Percentiles rank a stretch among this genome's conserved stretches.
Conservation (phyloP, 192 early-diverging fungal genomes). For the Coemansia sp. region DNA sequence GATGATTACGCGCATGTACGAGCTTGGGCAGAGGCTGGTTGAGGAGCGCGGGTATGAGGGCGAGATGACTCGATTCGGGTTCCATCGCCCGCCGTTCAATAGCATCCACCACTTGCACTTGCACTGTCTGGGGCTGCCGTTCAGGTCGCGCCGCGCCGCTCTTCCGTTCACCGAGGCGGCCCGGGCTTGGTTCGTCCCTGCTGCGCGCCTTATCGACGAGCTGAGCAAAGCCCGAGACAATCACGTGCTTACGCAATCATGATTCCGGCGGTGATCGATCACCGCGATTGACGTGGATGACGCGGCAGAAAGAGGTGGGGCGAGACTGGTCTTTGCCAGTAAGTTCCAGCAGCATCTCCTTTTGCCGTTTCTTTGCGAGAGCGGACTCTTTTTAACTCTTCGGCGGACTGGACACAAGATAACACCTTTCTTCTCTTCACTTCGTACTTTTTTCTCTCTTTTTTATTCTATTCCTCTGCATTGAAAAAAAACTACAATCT, state of each 20-base stretch:
- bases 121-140: constrained; percentile 52
- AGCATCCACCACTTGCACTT: constrained; percentile 53
- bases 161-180: constrained; percentile 32
- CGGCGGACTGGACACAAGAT: neutral
- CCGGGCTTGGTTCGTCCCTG: constrained; percentile 25
- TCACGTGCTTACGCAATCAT: neutral
- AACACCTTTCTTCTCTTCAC: neutral
- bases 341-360: neutral
- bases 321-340: neutral
- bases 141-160: constrained; percentile 28
- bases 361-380: neutral
- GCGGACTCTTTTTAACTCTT: constrained; percentile 4
- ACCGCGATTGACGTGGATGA: neutral
- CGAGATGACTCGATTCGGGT: constrained; percentile 37
- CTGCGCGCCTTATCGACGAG: constrained; percentile 17
- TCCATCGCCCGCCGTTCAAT: constrained; percentile 52
- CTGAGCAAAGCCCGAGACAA: neutral
- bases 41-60: constrained; percentile 27
- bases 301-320: neutral
- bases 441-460: neutral
- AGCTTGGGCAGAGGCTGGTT: constrained; percentile 31
- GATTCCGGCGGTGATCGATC: neutral
- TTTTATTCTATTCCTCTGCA: neutral
- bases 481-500: neutral
- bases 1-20: constrained; percentile 40